Evolutionary conservation across 179 eudicot species (phyloP).

Genomic region (Vitellaria paradoxa): DNA sequence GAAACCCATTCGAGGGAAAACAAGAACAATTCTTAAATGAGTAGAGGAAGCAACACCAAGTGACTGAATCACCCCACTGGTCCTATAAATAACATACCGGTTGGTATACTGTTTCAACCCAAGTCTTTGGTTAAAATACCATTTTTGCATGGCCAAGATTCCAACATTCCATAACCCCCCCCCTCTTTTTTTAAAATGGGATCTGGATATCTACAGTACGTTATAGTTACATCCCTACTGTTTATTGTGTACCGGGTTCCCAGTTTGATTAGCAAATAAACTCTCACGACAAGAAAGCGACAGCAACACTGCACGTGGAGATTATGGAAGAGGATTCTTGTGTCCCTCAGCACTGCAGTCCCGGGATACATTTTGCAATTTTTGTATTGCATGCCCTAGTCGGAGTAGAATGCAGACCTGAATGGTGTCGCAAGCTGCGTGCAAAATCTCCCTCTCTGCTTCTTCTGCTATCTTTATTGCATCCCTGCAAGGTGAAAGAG

Average conservation of each 20-base stretch:
- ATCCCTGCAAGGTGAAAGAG: constrained; percentile 40
- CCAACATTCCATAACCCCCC: background rate
- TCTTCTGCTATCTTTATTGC: constrained; percentile 70
- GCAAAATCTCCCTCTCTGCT: constrained; percentile 55
- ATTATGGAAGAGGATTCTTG: background rate
- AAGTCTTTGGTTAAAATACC: background rate
- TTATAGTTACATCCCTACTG: background rate
- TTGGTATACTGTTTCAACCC: no score
- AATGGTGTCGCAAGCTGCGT: constrained; percentile 34
- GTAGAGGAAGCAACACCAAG: no score
- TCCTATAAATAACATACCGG: no score
- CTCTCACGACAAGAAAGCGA: background rate
- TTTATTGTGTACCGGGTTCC: no score
- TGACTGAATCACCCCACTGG: no score
- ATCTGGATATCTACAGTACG: background rate
- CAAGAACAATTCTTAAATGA: no score
- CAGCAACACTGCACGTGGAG: background rate
- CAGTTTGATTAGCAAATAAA: no score
- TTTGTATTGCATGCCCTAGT: constrained; percentile 32
- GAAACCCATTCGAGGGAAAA: no score
- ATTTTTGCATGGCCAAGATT: background rate
- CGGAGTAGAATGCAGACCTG: constrained; percentile 62
- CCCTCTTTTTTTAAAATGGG: no score
- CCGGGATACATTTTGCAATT: background rate
- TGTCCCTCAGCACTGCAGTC: background rate